Evolutionary conservation across 257 asterid genomes (phyloP).

Genomic region (Cordia subcordata): DNA sequence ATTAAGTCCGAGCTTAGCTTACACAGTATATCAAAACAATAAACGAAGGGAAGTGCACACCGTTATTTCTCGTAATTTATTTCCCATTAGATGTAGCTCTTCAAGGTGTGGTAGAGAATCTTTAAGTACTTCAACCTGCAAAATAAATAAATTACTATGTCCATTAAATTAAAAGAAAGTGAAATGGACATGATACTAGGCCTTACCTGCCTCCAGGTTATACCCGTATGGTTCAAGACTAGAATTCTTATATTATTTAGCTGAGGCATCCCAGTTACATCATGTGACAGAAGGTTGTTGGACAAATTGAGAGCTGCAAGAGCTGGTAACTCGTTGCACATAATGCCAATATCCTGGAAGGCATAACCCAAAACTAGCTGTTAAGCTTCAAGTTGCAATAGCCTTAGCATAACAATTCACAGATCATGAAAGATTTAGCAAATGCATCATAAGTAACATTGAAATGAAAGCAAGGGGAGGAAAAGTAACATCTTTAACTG

Average conservation of each 20-base stretch:
- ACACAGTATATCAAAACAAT: conserved; percentile 1
- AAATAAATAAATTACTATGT: conserved; percentile 13
- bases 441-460: no score
- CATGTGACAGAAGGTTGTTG: conserved; percentile 51
- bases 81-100: conserved; percentile 93
- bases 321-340: conserved; percentile 63
- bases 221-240: conserved; percentile 80
- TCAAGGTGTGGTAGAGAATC: conserved; percentile 57
- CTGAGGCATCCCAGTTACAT: conserved; percentile 39
- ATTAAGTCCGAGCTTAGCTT: background rate
- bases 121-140: conserved; percentile 78
- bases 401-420: background rate
- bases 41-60: conserved; percentile 32
- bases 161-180: conserved; percentile 3
- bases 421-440: no score
- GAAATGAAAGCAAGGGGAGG: background rate
- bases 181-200: conserved; percentile 12
- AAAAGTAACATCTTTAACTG: background rate
- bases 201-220: conserved; percentile 73
- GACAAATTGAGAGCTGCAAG: conserved; percentile 75
- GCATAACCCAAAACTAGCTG: conserved; percentile 2
- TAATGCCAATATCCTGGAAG: conserved; percentile 67
- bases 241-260: conserved; percentile 53
- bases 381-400: conserved; percentile 5
- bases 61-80: conserved; percentile 55